These are phyloP conservation scores for Nemania sp. DNA, from an alignment of 2,329 filamentous ascomycete genomes.

Conservation along the genomic window DNA sequence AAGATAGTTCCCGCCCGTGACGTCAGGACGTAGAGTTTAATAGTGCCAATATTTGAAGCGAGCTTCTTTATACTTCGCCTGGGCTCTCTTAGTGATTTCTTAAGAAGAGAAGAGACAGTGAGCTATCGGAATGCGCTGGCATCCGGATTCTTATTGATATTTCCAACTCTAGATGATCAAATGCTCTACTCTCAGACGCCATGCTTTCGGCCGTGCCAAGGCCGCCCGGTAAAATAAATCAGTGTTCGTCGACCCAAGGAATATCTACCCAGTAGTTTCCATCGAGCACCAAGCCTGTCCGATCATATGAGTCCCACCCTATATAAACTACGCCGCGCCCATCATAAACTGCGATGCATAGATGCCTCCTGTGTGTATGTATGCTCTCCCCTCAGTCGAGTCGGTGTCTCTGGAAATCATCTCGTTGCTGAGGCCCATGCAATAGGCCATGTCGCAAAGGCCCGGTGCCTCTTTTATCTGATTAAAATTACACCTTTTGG, in stretches of 20 bases:
- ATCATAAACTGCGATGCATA: background rate
- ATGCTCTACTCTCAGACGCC: conserved; percentile 1
- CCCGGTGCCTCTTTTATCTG: background rate
- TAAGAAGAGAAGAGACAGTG: too few relatives aligned
- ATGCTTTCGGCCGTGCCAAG: background rate
- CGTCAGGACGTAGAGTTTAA: too few relatives aligned
- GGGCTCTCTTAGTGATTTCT: background rate
- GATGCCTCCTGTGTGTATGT: background rate
- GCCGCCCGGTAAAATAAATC: background rate
- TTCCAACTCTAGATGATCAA: background rate
- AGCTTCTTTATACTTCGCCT: too few relatives aligned
- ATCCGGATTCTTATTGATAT: background rate
- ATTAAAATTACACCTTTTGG: background rate
- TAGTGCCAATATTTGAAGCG: too few relatives aligned
- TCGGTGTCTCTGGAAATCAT: background rate
- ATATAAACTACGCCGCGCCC: background rate
- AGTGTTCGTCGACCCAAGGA: background rate
- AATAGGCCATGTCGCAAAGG: background rate
- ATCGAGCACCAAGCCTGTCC: background rate
- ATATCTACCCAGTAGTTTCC: background rate
- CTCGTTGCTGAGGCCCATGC: background rate
- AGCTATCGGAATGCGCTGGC: background rate
- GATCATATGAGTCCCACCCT: background rate
- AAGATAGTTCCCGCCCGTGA: too few relatives aligned
- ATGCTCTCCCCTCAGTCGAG: background rate